phyloP scores from a whole-genome alignment of 2,329 filamentous ascomycete genomes.

The Cladobotryum protrusum region DNA sequence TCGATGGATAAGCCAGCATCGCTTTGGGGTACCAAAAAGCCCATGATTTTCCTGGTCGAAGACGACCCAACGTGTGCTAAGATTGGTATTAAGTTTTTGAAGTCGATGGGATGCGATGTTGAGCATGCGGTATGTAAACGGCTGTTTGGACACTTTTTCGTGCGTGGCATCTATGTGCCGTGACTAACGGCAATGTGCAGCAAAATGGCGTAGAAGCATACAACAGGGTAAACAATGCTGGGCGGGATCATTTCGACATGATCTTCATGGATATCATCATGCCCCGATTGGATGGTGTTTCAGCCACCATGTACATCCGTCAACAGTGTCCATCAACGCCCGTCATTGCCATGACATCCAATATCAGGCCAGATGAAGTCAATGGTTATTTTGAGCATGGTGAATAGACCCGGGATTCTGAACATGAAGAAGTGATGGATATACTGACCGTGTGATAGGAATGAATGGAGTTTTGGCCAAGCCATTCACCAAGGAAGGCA shows the following conservation, averaged over 20 bases:
- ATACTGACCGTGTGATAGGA: conserved; percentile 45
- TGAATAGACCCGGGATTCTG: conserved; percentile 40
- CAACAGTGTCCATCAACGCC: conserved; percentile 77
- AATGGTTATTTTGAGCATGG: conserved; percentile 96
- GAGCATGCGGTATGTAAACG: conserved; percentile 53
- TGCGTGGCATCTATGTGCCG: conserved; percentile 13
- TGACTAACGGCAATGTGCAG: conserved; percentile 16
- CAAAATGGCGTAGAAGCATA: conserved; percentile 84
- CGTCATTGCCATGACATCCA: conserved; percentile 98
- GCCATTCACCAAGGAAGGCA: conserved; percentile 85
- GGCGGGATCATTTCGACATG: conserved; percentile 50
- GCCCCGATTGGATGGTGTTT: conserved; percentile 92
- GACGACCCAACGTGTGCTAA: conserved; percentile 64
- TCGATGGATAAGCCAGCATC: conserved; percentile 33
- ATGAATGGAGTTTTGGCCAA: conserved; percentile 98
- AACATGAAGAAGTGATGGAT: not conserved
- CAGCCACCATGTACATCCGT: conserved; percentile 86
- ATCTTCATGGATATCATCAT: conserved; percentile 96
- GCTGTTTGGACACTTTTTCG: not conserved
- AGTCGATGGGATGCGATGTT: conserved; percentile 60
- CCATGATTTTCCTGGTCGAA: conserved; percentile 85
- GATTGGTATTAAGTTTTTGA: conserved; percentile 62
- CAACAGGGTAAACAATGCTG: conserved; percentile 61
- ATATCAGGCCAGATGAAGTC: conserved; percentile 93
- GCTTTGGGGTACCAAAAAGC: conserved; percentile 56